Evolutionary conservation across 2,329 filamentous ascomycete species (phyloP), one percentile per base, ranked within the genome.

Genomic region (Dothiorella sarmentorum): DNA sequence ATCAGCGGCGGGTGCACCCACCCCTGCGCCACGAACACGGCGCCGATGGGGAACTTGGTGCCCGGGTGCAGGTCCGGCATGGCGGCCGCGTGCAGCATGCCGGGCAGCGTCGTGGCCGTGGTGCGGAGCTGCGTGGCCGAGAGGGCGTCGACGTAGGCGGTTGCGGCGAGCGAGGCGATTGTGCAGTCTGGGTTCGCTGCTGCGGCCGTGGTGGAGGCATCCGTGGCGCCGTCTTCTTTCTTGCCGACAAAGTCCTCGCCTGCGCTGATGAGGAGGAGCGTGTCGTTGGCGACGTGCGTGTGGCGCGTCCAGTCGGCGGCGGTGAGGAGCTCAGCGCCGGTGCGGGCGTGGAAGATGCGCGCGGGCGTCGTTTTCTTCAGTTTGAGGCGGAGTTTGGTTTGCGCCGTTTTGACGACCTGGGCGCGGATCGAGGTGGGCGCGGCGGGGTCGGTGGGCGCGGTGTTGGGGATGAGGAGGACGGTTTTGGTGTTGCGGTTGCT

Each of bases 1-100:
- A 75, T 74, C 10, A 75, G 62, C 15, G 68, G 71, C 15, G 71
- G 72, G 55, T 75, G 70, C 17, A 75, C 68, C 65, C 71, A 75
- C 60, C 61, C 64, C 29, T 65, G 61, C 0, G 67, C 71, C 7
- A 68, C 67, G 44, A 75, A 73, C 6, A 72, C 70, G 2, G 70
- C 68, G 11, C 71, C 71, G 20, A 75, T 71, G 2, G 72, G 72
- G 18, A 71, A 75, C 52, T 71, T 72, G 11, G 66, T 69, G 6
- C 72, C 72, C 6, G 69, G 70, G 37, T 74, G 70, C 1, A 75
- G 60, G 62, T 75, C 71, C 2, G 73, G 71, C 53, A 73, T 72
- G 15, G 65, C 72, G 3, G 70, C 67, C 2, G 68, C 69, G 37
- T 68, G 62, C 15, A 73, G 55, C 42, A 75, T 70, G 1, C 72